Base-by-base conservation (phyloP, 1,284 basidiomycete genomes). In the Naganishia albida region DNA sequence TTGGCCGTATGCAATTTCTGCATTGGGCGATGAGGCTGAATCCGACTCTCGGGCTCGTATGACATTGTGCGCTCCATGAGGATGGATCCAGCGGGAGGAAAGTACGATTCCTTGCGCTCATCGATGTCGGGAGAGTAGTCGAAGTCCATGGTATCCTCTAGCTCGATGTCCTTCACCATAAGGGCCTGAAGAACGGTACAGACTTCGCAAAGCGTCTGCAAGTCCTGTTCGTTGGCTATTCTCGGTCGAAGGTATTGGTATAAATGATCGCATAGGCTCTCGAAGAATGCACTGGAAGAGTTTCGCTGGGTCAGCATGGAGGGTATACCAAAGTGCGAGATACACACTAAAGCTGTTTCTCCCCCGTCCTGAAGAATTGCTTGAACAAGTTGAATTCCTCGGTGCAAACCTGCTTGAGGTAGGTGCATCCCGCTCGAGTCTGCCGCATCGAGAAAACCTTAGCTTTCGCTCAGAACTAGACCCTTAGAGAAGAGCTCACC, bases 231-330 rank as follows among this genome's bases (percentile, higher is more conserved):
- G 72, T 96, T 93, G 1, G 96, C 83, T 70, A 96, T 95, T 7
- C 92, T 87, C 4, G 93, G 93, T 1, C 93, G 88, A 2, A 96
- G 85, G 70, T 93, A 90, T 77, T 96, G 93, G 74, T 93, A 95
- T 26, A 96, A 85, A 72, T 92, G 86, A 78, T 96, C 93, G 72
- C 92, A 96, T 0, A 97, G 83, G 6, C 84, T 86, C 80, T 95
- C 93, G 25, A 96, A 83, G 78, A 91, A 96, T 66, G 85, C 83
- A 72, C 91, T 94, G 73, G n/a, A 34, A 26, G 10, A 53, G 34
- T 4, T 46, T 28, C 62, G 50, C 39, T 66, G 69, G 30, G 66
- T 64, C 7, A 46, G 26, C 23, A 13, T 26, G 7, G 3, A 1
- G 13, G 4, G 0, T 13, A 15, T 10, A 15, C 2, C 26, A 28